phyloP scores from a whole-genome alignment of 352 stramenopile genomes.

The Globisporangium radiosum region DNA sequence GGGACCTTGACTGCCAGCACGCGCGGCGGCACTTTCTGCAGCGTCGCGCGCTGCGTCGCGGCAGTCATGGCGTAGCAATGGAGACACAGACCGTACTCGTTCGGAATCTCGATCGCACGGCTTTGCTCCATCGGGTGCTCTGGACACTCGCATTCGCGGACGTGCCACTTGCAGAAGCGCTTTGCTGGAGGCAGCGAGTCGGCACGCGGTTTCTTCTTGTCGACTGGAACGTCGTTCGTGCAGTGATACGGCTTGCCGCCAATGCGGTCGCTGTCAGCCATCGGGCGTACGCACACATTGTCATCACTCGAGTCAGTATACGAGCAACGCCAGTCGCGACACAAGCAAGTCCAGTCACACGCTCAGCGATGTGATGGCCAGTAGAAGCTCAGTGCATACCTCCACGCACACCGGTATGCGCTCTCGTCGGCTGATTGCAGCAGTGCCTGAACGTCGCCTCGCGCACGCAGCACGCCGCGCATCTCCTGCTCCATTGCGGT shows the following conservation, averaged over 20 bases:
- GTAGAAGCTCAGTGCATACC: constrained; percentile 9
- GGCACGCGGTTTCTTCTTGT: constrained; percentile 6
- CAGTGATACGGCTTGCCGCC: constrained; percentile 44
- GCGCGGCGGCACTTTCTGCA: constrained; percentile 41
- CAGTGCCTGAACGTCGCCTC: background rate
- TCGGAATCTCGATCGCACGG: constrained; percentile 47
- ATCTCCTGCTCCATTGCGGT: constrained; percentile 32
- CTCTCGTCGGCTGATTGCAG: background rate
- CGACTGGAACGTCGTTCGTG: constrained; percentile 23
- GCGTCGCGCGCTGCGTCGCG: constrained; percentile 24
- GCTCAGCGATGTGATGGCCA: too few species aligned
- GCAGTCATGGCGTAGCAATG: constrained; percentile 50
- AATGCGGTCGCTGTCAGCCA: constrained; percentile 24
- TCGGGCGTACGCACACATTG: too few species aligned
- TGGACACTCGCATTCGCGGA: constrained; percentile 26
- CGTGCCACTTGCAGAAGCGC: constrained; percentile 49
- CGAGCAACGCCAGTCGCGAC: too few species aligned
- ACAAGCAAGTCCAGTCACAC: too few species aligned
- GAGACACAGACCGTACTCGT: constrained; percentile 50
- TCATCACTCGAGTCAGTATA: too few species aligned
- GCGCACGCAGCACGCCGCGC: constrained; percentile 1
- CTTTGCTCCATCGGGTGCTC: constrained; percentile 47
- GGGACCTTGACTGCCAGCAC: constrained; percentile 31
- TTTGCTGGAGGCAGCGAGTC: background rate
- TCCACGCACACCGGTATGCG: constrained; percentile 24